A percentile compares a stretch with the other conserved stretches of the same genome.
These are phyloP conservation scores for Claviceps quebecensis DNA, from an alignment of 2,329 filamentous ascomycete species.

Conservation along the genomic window DNA sequence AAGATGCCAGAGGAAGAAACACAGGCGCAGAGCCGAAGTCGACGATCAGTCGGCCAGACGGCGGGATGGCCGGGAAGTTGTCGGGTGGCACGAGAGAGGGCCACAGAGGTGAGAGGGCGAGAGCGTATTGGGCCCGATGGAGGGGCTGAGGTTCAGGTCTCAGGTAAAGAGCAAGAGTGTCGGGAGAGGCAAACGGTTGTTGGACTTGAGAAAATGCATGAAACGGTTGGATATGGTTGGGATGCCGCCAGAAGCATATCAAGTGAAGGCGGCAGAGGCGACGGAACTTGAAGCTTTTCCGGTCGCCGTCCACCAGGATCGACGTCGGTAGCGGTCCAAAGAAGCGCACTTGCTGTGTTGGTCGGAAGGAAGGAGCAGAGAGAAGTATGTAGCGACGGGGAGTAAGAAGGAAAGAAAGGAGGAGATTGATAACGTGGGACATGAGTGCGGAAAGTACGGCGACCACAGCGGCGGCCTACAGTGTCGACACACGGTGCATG, in stretches of 20 bases:
- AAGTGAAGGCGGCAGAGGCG: constrained; percentile 11
- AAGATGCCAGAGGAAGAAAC: no score
- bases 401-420: constrained; percentile 10
- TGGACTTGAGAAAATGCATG: neutral
- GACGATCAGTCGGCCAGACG: neutral
- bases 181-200: constrained; percentile 5
- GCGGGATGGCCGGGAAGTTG: neutral
- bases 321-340: constrained; percentile 7
- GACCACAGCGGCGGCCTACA: constrained; percentile 2
- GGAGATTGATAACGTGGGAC: constrained; percentile 10
- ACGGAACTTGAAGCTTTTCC: constrained; percentile 14
- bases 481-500: constrained; percentile 6
- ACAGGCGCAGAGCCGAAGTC: neutral
- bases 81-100: neutral
- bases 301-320: constrained; percentile 13
- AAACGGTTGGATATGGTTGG: constrained; percentile 9
- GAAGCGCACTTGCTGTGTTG: constrained; percentile 14
- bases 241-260: constrained; percentile 16
- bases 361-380: neutral
- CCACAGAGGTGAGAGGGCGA: neutral
- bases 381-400: constrained; percentile 4
- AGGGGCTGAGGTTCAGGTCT: constrained; percentile 7
- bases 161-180: constrained; percentile 6
- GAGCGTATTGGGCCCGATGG: neutral
- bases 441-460: constrained; percentile 5